Evolutionary conservation across 1,284 basidiomycete genomes (phyloP).

Genomic region (Pseudozyma thailandica): DNA sequence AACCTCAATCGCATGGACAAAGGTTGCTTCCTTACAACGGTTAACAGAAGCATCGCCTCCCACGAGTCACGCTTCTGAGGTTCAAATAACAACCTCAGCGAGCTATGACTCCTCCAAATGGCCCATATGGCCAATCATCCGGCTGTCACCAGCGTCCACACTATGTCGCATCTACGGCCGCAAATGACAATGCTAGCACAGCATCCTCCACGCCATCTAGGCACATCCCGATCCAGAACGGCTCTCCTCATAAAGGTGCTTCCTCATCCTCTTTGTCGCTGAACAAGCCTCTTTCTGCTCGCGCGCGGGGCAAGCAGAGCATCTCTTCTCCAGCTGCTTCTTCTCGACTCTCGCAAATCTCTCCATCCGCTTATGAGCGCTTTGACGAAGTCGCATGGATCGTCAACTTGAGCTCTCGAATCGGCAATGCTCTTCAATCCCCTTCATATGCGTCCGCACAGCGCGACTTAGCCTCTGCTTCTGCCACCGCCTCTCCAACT

Average conservation of each 20-base stretch:
- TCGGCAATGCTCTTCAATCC: conserved; percentile 30
- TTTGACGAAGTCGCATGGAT: conserved; percentile 49
- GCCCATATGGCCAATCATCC: conserved; percentile 5
- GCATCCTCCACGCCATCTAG: conserved; percentile 7
- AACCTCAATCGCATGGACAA: no score
- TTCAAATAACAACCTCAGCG: no score
- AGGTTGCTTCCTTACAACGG: no score
- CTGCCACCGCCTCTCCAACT: conserved; percentile 2
- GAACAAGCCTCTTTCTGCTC: neutral
- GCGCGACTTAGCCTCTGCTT: neutral
- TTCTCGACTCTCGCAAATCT: conserved; percentile 15
- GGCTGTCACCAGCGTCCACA: conserved; percentile 17
- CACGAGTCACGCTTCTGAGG: no score
- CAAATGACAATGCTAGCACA: conserved; percentile 1
- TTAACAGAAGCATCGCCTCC: no score
- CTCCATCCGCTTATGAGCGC: conserved; percentile 42
- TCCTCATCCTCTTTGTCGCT: conserved; percentile 3
- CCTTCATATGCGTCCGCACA: conserved; percentile 2
- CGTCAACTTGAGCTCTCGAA: conserved; percentile 44
- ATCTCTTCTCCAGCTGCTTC: conserved; percentile 1
- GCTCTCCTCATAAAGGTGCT: neutral
- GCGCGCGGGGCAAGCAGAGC: neutral
- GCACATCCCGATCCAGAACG: neutral
- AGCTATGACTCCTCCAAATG: conserved; percentile 9
- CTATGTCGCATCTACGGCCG: conserved; percentile 17